These are phyloP conservation scores for Rosa persica DNA, from an alignment of 306 rosid genomes.

Conservation along the genomic window DNA sequence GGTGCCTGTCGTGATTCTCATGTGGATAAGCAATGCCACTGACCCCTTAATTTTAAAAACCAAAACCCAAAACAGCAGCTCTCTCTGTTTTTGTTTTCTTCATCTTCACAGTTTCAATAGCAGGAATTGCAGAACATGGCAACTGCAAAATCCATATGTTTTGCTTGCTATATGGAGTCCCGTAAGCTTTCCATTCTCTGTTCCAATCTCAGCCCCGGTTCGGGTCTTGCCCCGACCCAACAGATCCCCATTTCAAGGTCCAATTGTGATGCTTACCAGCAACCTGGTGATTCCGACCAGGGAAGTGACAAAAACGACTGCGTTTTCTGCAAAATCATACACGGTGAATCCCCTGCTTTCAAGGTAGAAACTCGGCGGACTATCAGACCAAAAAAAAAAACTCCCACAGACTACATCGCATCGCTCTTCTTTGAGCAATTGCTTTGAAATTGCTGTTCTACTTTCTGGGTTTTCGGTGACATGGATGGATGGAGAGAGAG, in stretches of 20 bases:
- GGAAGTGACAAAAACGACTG: constrained; percentile 42
- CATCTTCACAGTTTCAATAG: neutral
- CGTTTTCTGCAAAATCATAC: constrained; percentile 76
- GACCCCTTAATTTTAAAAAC: neutral
- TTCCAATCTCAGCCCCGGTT: too few relatives aligned
- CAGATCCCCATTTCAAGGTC: too few relatives aligned
- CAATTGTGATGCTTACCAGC: neutral
- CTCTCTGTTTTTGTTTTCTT: neutral
- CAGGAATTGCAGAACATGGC: constrained; percentile 24
- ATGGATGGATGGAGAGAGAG: too few relatives aligned
- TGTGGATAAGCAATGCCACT: constrained; percentile 10
- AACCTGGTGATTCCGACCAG: constrained; percentile 11
- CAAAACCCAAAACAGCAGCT: neutral
- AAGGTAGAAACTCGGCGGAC: constrained; percentile 40
- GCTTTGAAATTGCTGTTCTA: too few relatives aligned
- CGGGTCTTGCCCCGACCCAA: too few relatives aligned
- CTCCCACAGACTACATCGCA: too few relatives aligned
- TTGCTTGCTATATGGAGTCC: too few relatives aligned
- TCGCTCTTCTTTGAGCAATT: too few relatives aligned
- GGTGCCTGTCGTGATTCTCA: too few relatives aligned
- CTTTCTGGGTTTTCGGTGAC: too few relatives aligned
- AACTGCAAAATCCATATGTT: neutral
- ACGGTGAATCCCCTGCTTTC: constrained; percentile 62
- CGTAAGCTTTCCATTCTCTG: too few relatives aligned
- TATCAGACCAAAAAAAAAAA: too few relatives aligned